These are phyloP conservation scores for Microbotryomycetes sp. DNA, from an alignment of 1,284 basidiomycete species.

Conservation along the genomic window DNA sequence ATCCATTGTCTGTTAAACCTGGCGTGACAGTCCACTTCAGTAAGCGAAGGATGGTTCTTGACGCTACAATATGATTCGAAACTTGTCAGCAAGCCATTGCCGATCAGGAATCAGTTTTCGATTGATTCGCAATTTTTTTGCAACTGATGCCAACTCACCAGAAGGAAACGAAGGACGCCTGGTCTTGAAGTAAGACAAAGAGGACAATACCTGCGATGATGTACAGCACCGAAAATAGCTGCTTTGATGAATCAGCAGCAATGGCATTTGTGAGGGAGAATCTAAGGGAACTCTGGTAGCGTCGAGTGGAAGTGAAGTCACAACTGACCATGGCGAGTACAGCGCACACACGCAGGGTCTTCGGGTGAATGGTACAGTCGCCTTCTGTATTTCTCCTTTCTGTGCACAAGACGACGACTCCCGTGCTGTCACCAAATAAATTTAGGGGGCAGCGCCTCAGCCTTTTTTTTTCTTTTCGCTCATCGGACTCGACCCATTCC, in stretches of 20 bases:
- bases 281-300: too few species aligned
- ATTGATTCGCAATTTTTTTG: not conserved
- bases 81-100: not conserved
- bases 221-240: slow-evolving; percentile 16
- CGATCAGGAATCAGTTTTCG: not conserved
- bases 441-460: not conserved
- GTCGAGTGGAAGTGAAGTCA: not conserved
- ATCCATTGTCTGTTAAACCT: slow-evolving; percentile 15
- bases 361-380: slow-evolving; percentile 22
- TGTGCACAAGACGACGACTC: slow-evolving; percentile 32
- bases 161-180: slow-evolving; percentile 16
- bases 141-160: slow-evolving; percentile 1
- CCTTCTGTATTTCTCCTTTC: slow-evolving; percentile 25
- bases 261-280: too few species aligned
- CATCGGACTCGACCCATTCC: not conserved
- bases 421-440: not conserved
- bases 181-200: slow-evolving; percentile 11
- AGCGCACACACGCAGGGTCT: not conserved
- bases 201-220: slow-evolving; percentile 8
- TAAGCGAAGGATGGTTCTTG: not conserved
- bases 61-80: not conserved
- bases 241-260: too few species aligned
- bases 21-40: not conserved
- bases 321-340: slow-evolving; percentile 4
- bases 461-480: too few species aligned